Evolutionary conservation across 192 early-diverging fungal species (phyloP).

Genomic region (Linderina pennispora): DNA sequence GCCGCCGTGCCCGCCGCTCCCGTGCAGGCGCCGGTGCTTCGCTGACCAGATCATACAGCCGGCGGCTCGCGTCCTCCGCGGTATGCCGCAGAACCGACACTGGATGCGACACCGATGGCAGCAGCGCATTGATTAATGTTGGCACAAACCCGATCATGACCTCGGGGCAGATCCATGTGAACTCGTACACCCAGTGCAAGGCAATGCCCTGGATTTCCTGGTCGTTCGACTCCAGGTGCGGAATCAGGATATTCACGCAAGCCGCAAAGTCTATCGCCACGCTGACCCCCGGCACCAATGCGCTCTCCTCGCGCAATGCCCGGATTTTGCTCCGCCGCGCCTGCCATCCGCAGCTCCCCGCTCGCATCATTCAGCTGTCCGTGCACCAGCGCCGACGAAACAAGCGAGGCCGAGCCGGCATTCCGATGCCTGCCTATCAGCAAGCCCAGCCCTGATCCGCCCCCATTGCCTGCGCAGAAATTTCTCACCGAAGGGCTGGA

Average conservation of each 20-base stretch:
- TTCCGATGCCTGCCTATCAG: background rate
- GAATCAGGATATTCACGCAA: conserved; percentile 77
- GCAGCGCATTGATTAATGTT: conserved; percentile 69
- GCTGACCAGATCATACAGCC: conserved; percentile 68
- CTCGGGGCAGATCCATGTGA: conserved; percentile 74
- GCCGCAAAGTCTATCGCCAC: conserved; percentile 69
- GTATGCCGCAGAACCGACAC: conserved; percentile 57
- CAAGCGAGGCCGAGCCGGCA: conserved; percentile 7
- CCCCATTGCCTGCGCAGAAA: too few species aligned
- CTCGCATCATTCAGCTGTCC: conserved; percentile 7
- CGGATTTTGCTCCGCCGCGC: conserved; percentile 33
- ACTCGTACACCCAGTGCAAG: conserved; percentile 87
- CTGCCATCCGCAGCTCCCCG: conserved; percentile 39
- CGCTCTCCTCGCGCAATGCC: conserved; percentile 14
- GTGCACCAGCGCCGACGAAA: conserved; percentile 21
- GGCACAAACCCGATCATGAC: conserved; percentile 82
- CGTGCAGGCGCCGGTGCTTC: conserved; percentile 45
- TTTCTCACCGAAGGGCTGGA: too few species aligned
- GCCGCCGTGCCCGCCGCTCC: background rate
- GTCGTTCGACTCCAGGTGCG: conserved; percentile 63
- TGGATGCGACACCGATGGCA: conserved; percentile 82
- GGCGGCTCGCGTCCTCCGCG: conserved; percentile 78
- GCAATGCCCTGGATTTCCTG: conserved; percentile 93
- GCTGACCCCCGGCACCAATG: conserved; percentile 6
- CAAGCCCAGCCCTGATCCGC: background rate